Evolutionary conservation across 371 early-diverging fungal species (phyloP).

Genomic region (Mortierella sp.): DNA sequence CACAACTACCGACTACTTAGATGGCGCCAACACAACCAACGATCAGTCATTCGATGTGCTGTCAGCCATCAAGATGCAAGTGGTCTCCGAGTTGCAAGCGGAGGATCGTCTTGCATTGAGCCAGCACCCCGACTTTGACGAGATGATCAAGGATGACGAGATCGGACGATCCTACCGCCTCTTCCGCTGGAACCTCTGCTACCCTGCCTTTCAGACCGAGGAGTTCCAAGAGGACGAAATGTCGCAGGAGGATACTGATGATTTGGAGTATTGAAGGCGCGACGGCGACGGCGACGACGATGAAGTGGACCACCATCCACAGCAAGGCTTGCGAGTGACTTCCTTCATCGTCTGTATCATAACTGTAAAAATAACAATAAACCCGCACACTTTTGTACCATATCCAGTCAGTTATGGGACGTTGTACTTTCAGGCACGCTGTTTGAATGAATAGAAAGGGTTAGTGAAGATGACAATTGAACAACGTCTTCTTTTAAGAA

Average conservation of each 20-base stretch:
- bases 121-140: background rate
- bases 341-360: background rate
- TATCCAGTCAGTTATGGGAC: background rate
- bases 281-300: background rate
- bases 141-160: background rate
- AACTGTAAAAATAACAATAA: conserved; percentile 2
- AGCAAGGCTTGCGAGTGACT: background rate
- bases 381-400: background rate
- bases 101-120: too few relatives aligned
- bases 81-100: too few relatives aligned
- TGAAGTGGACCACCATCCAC: too few relatives aligned
- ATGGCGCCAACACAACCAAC: too few relatives aligned
- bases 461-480: too few relatives aligned
- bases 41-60: too few relatives aligned
- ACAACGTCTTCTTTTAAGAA: background rate
- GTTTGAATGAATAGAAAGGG: too few relatives aligned
- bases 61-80: too few relatives aligned
- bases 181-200: background rate
- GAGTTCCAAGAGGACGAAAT: background rate
- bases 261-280: background rate
- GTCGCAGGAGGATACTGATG: background rate
- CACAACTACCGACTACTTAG: too few relatives aligned
- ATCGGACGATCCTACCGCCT: background rate
- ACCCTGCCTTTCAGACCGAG: background rate
- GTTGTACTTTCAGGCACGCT: too few relatives aligned